phyloP scores from a whole-genome alignment of 2,329 filamentous ascomycete species.

The Fusarium robinianum region DNA sequence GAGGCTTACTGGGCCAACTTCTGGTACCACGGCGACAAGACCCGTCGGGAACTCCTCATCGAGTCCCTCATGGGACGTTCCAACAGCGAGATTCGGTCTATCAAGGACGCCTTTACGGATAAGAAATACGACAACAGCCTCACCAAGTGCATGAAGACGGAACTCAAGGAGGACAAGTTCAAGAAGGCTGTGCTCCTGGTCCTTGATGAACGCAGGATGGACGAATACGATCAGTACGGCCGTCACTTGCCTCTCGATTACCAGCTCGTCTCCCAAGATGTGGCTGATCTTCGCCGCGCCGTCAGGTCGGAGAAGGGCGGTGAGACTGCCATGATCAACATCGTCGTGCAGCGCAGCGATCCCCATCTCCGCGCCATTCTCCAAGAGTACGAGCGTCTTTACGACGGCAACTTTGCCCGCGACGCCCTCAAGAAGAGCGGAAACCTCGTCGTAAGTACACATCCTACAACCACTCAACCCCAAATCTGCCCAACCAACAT shows the following conservation, averaged over 20 bases:
- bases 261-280: conserved; percentile 69
- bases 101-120: conserved; percentile 88
- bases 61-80: conserved; percentile 89
- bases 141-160: conserved; percentile 83
- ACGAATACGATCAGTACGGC: conserved; percentile 73
- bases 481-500: not conserved
- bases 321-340: conserved; percentile 83
- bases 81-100: conserved; percentile 83
- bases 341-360: conserved; percentile 82
- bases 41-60: conserved; percentile 85
- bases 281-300: conserved; percentile 68
- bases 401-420: conserved; percentile 80
- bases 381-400: conserved; percentile 72
- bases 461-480: not conserved
- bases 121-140: conserved; percentile 88
- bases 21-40: conserved; percentile 90
- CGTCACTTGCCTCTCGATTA: conserved; percentile 60
- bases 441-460: conserved; percentile 81
- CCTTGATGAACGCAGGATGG: conserved; percentile 81
- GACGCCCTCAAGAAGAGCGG: conserved; percentile 87
- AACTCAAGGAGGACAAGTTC: conserved; percentile 96
- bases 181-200: conserved; percentile 83
- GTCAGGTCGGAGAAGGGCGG: conserved; percentile 78
- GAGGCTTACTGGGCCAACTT: conserved; percentile 99
- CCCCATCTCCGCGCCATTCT: conserved; percentile 80